Base-by-base conservation (phyloP, 805 yeast species). In the Cyberlindnera euphorbiiphila region DNA sequence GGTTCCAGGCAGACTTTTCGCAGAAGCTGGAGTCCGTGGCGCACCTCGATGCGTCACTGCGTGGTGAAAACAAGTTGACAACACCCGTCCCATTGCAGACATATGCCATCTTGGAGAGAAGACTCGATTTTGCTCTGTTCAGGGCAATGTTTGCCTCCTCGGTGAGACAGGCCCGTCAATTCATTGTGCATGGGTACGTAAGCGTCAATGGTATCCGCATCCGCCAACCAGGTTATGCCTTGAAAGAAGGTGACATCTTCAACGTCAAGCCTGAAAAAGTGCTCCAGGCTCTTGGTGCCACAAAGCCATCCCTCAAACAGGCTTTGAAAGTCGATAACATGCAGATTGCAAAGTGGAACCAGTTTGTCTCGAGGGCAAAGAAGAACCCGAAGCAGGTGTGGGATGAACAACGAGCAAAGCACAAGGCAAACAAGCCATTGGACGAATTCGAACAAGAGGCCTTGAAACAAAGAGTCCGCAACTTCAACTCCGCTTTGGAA, bases 131-230 rank as follows among this genome's bases (percentile, higher is more conserved):
- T 57, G 97, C 96, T 3, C 53, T 91, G 9, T 93, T 86, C 66
- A 79, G 98, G 62, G 71, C 96, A 14, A 72, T 91, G 84, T 88
- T 91, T 67, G 96, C 98, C 5, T 76, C 95, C 5, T 84, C 95
- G 7, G 77, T 87, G 4, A 80, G 97, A 69, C 98, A 91, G 64
- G 96, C 98, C 3, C 76, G 96, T 50, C 88, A 85, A 57, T 87
- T 84, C 53, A 80, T 93, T 42, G 61, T 85, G 12, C 78, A 78
- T 32, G 95, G 95, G 1, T 69, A 81, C 47, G 98, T 91, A 10
- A 67, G 70, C 46, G 98, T 91, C 26, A 93, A 91, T 57, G 97
- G 96, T 9, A 74, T 81, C 24, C 69, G 67, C 12, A 81, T 89
- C 43, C 74, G 72, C 51, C 85, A 84, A 51, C 95, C 97, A 5